These are phyloP conservation scores for Filosporella fistucella DNA, from an alignment of 495 filamentous ascomycete genomes.

Conservation along the genomic window DNA sequence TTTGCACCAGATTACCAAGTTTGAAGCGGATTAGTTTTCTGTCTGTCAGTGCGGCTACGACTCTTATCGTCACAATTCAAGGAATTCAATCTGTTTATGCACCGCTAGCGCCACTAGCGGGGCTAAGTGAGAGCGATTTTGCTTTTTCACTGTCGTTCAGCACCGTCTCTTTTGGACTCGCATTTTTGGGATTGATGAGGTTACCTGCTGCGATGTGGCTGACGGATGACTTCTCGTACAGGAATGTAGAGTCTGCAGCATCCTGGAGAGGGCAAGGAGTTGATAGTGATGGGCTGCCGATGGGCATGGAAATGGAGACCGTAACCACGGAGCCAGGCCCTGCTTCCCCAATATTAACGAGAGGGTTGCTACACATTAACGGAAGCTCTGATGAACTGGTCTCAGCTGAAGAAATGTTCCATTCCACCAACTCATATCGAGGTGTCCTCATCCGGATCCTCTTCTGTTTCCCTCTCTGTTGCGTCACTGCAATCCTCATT, in stretches of 20 bases:
- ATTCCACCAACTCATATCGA: conserved; percentile 8
- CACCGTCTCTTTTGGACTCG: too few species aligned
- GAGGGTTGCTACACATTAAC: too few species aligned
- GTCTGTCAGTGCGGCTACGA: neutral
- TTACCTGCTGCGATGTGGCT: conserved; percentile 9
- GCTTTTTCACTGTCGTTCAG: too few species aligned
- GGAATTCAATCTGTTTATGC: neutral
- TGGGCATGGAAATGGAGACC: too few species aligned
- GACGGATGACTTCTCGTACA: conserved; percentile 9
- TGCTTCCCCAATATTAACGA: too few species aligned
- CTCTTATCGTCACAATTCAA: neutral
- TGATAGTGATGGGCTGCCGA: too few species aligned
- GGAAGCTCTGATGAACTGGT: too few species aligned
- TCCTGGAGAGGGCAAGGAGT: neutral
- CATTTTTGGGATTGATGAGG: conserved; percentile 11
- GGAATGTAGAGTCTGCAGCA: neutral
- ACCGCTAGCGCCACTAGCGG: too few species aligned
- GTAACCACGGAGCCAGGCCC: too few species aligned
- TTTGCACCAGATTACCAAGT: neutral
- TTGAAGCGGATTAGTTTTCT: neutral
- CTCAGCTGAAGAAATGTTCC: too few species aligned
- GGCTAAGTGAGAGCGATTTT: too few species aligned
- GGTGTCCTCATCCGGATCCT: conserved; percentile 18
- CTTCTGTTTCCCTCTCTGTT: conserved; percentile 22
- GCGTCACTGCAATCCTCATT: conserved; percentile 12